Evolutionary conservation across 495 filamentous ascomycete genomes (phyloP), one percentile per base, ranked within the genome.

Genomic region (Aspergillus nanangensis): DNA sequence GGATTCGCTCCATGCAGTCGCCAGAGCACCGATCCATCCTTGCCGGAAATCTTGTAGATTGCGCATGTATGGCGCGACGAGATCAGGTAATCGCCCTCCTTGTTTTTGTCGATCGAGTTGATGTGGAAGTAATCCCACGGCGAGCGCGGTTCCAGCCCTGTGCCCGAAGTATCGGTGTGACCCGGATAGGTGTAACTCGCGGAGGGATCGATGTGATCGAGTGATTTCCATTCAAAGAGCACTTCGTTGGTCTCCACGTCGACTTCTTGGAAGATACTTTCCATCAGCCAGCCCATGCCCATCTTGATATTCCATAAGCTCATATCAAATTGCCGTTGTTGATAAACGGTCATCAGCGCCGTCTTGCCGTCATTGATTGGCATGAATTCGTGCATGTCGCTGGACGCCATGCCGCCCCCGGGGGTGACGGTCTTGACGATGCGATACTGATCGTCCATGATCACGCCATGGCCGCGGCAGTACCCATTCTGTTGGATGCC

Each of bases 81-180:
- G 20, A 83, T 74, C 31, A 83, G 53, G 53, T 82, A 83, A 58
- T 80, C 74, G 5, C 79, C 78, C 3, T 73, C 70, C 0, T 35
- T 34, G 54, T 79, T 73, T 57, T 80, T 81, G 52, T 82, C 79
- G 41, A 84, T 67, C 15, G 76, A 79, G 58, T 83, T 82, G 61
- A 84, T 78, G 58, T 82, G 79, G 64, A 82, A 83, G 57, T 78
- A 82, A 57, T 84, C 78, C 75, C 76, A 83, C 3, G 80, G 73
- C 47, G 74, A 57, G 45, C 53, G 56, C 33, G 66, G 58, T 35
- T 64, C 52, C 55, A 72, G 52, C 38, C 67, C 67, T 18, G 70
- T 65, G 24, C 73, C 66, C 48, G 66, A 70, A 41, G 70, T 70
- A 60, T 77, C 74, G 3, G 72, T 75, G 21, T 67, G 61, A 18